Conservation (phyloP, 202 grass and related monocot genomes). For the Bolboschoenoplectus hybrid region DNA sequence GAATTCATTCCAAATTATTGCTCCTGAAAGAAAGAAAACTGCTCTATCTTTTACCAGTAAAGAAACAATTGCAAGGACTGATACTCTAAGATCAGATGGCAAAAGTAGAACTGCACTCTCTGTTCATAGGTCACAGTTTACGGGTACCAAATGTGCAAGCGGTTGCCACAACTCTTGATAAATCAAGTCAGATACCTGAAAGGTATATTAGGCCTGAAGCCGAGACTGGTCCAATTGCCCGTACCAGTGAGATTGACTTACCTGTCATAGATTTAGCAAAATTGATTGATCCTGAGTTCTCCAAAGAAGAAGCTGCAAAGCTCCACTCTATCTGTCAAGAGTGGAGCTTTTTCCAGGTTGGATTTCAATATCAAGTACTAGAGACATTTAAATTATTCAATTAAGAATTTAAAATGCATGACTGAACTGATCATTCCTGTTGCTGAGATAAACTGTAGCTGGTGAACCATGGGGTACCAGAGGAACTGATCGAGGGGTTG, state of each 20-base stretch:
- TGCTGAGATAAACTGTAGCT: constrained; percentile 35
- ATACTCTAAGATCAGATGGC: not conserved
- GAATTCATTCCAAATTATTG: no score
- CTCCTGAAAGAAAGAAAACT: no score
- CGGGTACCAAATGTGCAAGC: constrained; percentile 45
- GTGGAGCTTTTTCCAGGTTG: constrained; percentile 49
- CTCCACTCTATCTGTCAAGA: constrained; percentile 49
- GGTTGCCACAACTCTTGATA: constrained; percentile 26
- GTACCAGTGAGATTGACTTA: constrained; percentile 5
- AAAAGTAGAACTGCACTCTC: not conserved
- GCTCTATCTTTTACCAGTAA: no score
- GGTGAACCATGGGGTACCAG: constrained; percentile 55
- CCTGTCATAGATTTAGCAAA: constrained; percentile 50
- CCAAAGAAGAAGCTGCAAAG: constrained; percentile 46
- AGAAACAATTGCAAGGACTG: no score
- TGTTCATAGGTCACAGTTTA: not conserved
- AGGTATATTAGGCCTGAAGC: constrained; percentile 50
- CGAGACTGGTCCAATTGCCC: not conserved
- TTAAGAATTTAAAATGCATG: not conserved
- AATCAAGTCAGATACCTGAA: constrained; percentile 36
- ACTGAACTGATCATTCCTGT: not conserved
- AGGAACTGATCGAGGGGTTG: constrained; percentile 35
- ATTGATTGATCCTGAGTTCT: constrained; percentile 43
- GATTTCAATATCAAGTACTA: no score
- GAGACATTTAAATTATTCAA: no score